Conservation (phyloP, 768 basidiomycete genomes). For the Hebeloma cylindrosporum region DNA sequence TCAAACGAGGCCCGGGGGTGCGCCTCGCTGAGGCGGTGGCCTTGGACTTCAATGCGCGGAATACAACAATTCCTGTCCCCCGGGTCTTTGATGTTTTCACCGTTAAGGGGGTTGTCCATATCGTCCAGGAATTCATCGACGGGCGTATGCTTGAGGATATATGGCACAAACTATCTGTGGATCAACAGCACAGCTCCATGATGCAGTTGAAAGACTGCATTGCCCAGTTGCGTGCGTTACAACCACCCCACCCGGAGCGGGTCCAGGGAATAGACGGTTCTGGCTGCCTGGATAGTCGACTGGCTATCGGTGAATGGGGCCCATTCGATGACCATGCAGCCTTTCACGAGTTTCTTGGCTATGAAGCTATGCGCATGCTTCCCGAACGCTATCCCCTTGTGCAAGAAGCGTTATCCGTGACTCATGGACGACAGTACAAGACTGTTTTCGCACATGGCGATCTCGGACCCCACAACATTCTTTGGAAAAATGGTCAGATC, state of each 20-base stretch:
- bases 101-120: conserved; percentile 8
- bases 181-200: conserved; percentile 9
- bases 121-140: conserved; percentile 17
- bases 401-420: conserved; percentile 8
- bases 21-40: conserved; percentile 15
- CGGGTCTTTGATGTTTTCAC: conserved; percentile 15
- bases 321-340: conserved; percentile 10
- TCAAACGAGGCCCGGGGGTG: conserved; percentile 1
- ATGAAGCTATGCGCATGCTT: neutral
- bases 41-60: conserved; percentile 13
- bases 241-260: conserved; percentile 10
- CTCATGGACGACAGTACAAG: conserved; percentile 4
- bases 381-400: conserved; percentile 6
- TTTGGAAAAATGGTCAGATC: conserved; percentile 13
- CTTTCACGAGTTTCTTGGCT: conserved; percentile 5
- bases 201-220: conserved; percentile 15
- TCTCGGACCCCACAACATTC: conserved; percentile 18
- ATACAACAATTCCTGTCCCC: conserved; percentile 18
- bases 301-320: conserved; percentile 11
- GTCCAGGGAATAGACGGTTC: conserved; percentile 13
- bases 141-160: conserved; percentile 14
- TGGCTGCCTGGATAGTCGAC: conserved; percentile 6
- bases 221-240: conserved; percentile 15
- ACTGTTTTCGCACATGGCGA: conserved; percentile 20
- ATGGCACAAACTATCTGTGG: conserved; percentile 9